Evolutionary conservation across 306 rosid genomes (phyloP).

Genomic region (Cucumis melo): DNA sequence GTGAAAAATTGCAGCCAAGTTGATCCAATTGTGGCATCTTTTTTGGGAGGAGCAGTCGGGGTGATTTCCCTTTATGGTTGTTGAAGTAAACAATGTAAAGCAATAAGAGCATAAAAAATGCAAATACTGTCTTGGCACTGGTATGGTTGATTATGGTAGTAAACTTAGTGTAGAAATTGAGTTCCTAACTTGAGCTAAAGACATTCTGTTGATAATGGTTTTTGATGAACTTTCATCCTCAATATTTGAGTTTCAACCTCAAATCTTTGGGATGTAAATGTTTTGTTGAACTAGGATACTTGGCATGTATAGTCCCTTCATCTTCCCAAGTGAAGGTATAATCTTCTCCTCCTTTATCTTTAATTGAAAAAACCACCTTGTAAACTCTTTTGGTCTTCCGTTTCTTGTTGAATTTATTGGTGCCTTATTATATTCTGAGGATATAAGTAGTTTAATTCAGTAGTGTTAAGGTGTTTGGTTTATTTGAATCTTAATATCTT

Average conservation of each 20-base stretch:
- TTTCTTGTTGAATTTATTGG: background rate
- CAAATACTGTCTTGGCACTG: slow-evolving; percentile 95
- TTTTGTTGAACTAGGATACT: slow-evolving; percentile 43
- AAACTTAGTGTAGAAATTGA: background rate
- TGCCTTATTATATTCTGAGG: background rate
- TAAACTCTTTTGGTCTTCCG: background rate
- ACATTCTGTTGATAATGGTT: background rate
- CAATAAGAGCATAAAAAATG: slow-evolving; percentile 94
- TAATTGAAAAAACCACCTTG: background rate
- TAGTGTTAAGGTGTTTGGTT: background rate
- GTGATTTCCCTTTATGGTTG: slow-evolving; percentile 96
- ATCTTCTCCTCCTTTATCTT: background rate
- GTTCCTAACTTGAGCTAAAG: background rate
- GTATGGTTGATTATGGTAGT: slow-evolving; percentile 28
- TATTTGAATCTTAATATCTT: background rate
- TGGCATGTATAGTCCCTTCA: slow-evolving; percentile 33
- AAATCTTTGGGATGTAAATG: background rate
- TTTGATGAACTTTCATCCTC: background rate
- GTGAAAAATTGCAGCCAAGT: slow-evolving; percentile 47
- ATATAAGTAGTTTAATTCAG: background rate
- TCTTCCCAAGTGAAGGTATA: background rate
- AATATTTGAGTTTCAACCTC: background rate
- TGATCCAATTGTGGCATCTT: slow-evolving; percentile 96
- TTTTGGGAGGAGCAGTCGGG: slow-evolving; percentile 98
- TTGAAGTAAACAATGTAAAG: slow-evolving; percentile 89